Percentiles rank a stretch among this genome's conserved stretches.
phyloP scores from a whole-genome alignment of 23 red algal species.

The Gracilaria gracilis region DNA sequence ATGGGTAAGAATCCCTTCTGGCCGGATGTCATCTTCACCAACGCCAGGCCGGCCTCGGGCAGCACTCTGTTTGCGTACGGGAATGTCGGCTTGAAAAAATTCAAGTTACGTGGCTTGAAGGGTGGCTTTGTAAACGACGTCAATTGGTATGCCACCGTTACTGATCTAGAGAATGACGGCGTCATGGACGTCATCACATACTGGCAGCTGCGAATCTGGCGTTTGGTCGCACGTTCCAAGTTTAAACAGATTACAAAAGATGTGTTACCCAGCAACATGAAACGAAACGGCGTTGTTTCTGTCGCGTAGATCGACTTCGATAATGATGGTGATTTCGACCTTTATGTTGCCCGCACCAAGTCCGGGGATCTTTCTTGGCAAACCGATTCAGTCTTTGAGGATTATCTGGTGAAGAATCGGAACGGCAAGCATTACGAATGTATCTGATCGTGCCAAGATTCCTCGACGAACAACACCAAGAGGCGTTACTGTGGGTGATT shows the following conservation, averaged over 20 bases:
- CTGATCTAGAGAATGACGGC: constrained; percentile 64
- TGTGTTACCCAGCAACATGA: constrained; percentile 12
- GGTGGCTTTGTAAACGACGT: constrained; percentile 47
- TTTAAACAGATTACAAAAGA: constrained; percentile 15
- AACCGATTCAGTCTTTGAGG: not conserved
- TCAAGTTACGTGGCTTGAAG: constrained; percentile 29
- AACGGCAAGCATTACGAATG: constrained; percentile 50
- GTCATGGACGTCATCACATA: constrained; percentile 66
- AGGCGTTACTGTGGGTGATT: constrained; percentile 78
- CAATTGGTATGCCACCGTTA: constrained; percentile 44
- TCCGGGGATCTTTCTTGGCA: constrained; percentile 48
- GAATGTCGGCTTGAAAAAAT: constrained; percentile 37
- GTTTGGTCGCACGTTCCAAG: constrained; percentile 14
- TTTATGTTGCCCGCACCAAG: constrained; percentile 71
- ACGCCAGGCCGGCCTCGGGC: constrained; percentile 3
- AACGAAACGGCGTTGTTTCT: constrained; percentile 30
- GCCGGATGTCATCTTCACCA: constrained; percentile 72
- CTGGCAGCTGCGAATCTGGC: constrained; percentile 20
- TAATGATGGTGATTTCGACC: constrained; percentile 80
- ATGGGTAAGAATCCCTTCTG: constrained; percentile 21
- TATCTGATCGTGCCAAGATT: constrained; percentile 31
- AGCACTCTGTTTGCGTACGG: constrained; percentile 57
- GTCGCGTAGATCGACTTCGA: constrained; percentile 79
- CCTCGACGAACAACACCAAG: constrained; percentile 28
- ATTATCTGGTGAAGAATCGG: constrained; percentile 56